These are phyloP conservation scores for Skeletonema potamos DNA, from an alignment of 108 stramenopile genomes.

Conservation along the genomic window DNA sequence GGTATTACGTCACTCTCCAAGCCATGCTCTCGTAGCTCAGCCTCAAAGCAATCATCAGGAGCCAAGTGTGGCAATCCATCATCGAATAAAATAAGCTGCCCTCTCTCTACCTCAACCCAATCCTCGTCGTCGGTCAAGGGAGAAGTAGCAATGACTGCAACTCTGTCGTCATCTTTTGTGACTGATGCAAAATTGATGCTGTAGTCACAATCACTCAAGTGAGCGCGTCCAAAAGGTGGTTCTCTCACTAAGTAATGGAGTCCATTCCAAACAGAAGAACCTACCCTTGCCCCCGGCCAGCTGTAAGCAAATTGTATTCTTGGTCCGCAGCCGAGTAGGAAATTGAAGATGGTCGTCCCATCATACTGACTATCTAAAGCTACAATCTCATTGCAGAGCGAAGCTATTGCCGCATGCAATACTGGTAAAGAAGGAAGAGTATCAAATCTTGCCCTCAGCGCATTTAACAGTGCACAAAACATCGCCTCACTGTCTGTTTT, in stretches of 20 bases:
- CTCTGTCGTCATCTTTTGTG: conserved; percentile 61
- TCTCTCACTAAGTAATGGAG: conserved; percentile 80
- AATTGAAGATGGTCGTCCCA: conserved; percentile 78
- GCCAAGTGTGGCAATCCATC: conserved; percentile 57
- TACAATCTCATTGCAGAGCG: conserved; percentile 64
- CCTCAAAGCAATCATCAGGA: conserved; percentile 44
- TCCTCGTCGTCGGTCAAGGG: conserved; percentile 78
- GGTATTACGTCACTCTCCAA: conserved; percentile 30
- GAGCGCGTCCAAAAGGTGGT: conserved; percentile 43
- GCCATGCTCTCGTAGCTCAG: conserved; percentile 64
- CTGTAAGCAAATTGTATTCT: conserved; percentile 66
- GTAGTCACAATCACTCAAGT: conserved; percentile 59
- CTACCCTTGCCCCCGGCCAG: conserved; percentile 79
- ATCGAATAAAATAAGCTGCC: conserved; percentile 73
- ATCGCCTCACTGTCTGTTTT: conserved; percentile 80
- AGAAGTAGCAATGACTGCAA: conserved; percentile 80
- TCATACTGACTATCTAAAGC: conserved; percentile 19
- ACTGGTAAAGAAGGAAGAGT: conserved; percentile 69
- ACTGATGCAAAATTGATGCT: conserved; percentile 59
- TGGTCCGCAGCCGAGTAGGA: conserved; percentile 69
- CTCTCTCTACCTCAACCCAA: conserved; percentile 69
- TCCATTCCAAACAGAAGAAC: conserved; percentile 79
- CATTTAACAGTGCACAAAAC: conserved; percentile 84
- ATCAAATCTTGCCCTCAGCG: conserved; percentile 63
- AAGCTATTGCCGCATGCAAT: conserved; percentile 57